Evolutionary conservation across 176 grass and related monocot species (phyloP), one percentile per base, ranked within the genome.

Genomic region (Dendrocalamus sinicus): DNA sequence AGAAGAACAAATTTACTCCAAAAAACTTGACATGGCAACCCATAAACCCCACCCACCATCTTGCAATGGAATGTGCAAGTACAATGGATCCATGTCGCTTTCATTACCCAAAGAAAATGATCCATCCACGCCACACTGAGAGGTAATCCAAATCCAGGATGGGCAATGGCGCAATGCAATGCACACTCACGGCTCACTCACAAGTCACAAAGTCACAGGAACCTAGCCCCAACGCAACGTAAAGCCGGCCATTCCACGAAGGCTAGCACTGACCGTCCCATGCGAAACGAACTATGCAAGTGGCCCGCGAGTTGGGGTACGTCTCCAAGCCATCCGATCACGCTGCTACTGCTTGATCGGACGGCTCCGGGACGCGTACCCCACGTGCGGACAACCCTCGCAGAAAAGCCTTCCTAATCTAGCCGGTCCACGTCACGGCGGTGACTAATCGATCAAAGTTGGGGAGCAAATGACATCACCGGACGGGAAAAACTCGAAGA

Each of bases 181-280:
- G 78, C 78, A 61, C 15, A 23, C 80, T 84, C 87, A 88, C 46
- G 16, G 6, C 63, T 71, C 86, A 17, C 72, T 66, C 44, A 12
- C 2, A 10, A 10, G 48, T 40, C 48, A 41, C 32, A 39, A 30
- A 9, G 78, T 20, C 52, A 14, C 48, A 13, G 7, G 15, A 44
- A 54, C 51, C 67, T 58, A 70, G 35, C 20, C 22, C n/a, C 24
- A 5, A 48, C 54, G 2, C 19, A 24, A 61, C 12, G 52, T 7
- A 3, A 24, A 59, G 30, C 67, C 44, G 43, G 14, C 54, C 22
- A 73, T 51, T 30, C 84, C 32, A 63, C 66, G 7, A 1, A 32
- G 46, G 37, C 62, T 32, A 12, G 30, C 57, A 5, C 28, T 1
- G 48, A 22, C 17, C 59, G 47, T 57, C 61, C 37, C 50, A 76